phyloP scores from a whole-genome alignment of 225 moss, liverwort and hornwort genomes.

The Sphagnum contortum region DNA sequence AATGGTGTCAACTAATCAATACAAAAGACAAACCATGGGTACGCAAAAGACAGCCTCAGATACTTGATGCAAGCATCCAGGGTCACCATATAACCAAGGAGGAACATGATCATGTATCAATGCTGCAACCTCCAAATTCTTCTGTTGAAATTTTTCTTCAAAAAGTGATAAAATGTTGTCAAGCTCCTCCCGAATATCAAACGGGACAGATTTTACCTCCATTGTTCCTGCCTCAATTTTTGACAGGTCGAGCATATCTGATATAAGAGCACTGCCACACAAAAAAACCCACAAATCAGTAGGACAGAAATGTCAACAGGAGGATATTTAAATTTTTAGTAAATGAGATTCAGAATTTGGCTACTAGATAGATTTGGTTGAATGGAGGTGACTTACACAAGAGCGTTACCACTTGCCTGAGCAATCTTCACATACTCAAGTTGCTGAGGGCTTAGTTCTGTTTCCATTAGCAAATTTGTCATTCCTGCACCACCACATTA shows the following conservation, averaged over 20 bases:
- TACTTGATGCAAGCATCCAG: constrained; percentile 72
- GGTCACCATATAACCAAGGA: constrained; percentile 59
- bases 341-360: too few relatives aligned
- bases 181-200: constrained; percentile 71
- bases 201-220: constrained; percentile 79
- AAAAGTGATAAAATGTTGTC: constrained; percentile 79
- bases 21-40: too few relatives aligned
- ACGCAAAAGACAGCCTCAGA: too few relatives aligned
- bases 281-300: background rate
- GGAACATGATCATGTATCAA: constrained; percentile 81
- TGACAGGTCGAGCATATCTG: constrained; percentile 84
- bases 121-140: constrained; percentile 69
- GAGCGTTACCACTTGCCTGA: constrained; percentile 80
- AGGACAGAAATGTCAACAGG: too few relatives aligned
- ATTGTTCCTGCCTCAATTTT: constrained; percentile 93
- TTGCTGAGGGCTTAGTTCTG: constrained; percentile 79
- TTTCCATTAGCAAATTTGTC: constrained; percentile 88
- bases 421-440: constrained; percentile 93
- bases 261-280: constrained; percentile 58
- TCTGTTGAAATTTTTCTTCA: constrained; percentile 78
- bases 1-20: too few relatives aligned
- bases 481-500: constrained; percentile 32
- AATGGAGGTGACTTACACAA: constrained; percentile 49
- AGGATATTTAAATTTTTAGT: too few relatives aligned
- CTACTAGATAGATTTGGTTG: too few relatives aligned